Evolutionary conservation across 2,329 filamentous ascomycete species (phyloP), one percentile per base, ranked within the genome.

Genomic region (Penicillium sp.): DNA sequence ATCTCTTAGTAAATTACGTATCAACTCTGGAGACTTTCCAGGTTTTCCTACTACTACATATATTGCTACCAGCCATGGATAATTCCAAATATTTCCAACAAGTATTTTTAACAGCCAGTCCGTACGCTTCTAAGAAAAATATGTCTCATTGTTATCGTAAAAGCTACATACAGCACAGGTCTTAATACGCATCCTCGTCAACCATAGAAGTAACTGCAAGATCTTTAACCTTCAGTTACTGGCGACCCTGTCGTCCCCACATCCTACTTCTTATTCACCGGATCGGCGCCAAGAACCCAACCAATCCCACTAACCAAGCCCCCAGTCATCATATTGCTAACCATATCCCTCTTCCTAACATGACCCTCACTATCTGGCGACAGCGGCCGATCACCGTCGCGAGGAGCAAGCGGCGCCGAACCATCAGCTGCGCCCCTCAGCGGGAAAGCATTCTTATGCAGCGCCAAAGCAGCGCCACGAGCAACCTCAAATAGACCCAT

Each of bases 271-370:
- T 61, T 62, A 61, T 69, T 66, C 40, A 72, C 67, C 13, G 72
- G 71, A 52, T 74, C 71, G 47, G 72, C 73, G 64, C 81, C 81
- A 48, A 84, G 63, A 49, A 84, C 77, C 81, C 81, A 84, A 8
- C 81, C 81, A 59, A 84, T 70, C 9, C 81, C 81, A 62, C 74
- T 80, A 7, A 78, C 79, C 60, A 84, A 64, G 6, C 79, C 79
- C 2, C 79, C 80, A 12, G 78, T 82, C 6, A 83, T 81, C 65
- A 80, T 80, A 67, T 75, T 83, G 51, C 80, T 80, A 42, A 84
- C 79, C 69, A 83, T 66, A 62, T 77, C 75, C 51, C 75, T 63
- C 58, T 76, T 77, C 37, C 75, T 64, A 15, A 75, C 69, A 37
- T 68, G 65, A 1, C 59, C 62, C 24, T 64, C 61, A 15, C 57